A percentile compares a stretch with the other conserved stretches of the same genome.
These are phyloP conservation scores for Sclerotinia sclerotiorum DNA, from an alignment of 2,329 filamentous ascomycete species.

Conservation along the genomic window DNA sequence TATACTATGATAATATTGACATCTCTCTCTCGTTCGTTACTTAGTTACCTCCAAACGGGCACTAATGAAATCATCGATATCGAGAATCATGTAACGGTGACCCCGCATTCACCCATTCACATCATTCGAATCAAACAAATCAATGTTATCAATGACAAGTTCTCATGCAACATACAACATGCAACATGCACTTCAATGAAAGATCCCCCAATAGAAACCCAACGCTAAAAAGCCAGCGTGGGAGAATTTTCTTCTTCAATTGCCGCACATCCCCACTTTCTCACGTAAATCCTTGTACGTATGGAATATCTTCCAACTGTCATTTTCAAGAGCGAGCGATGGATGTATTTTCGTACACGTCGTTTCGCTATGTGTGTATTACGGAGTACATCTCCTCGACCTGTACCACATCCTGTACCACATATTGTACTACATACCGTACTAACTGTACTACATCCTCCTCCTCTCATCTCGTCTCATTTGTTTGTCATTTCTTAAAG, in stretches of 20 bases:
- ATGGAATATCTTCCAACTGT: neutral
- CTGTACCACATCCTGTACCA: neutral
- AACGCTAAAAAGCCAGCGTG: neutral
- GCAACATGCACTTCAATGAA: too few species aligned
- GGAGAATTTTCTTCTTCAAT: neutral
- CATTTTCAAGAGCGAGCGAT: neutral
- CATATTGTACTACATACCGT: too few species aligned
- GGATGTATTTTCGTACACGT: neutral
- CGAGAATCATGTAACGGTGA: neutral
- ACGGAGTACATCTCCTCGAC: neutral
- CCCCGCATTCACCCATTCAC: neutral
- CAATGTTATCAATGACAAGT: too few species aligned
- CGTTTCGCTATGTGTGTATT: neutral
- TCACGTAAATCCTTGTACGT: neutral
- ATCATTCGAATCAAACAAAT: neutral
- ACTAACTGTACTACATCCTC: too few species aligned
- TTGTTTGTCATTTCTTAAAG: neutral
- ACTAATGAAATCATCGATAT: neutral
- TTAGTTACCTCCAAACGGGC: neutral
- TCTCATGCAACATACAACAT: too few species aligned
- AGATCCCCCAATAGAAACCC: neutral
- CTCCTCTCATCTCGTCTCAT: neutral
- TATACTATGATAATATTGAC: too few species aligned
- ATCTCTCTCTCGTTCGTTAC: too few species aligned
- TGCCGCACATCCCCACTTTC: constrained; percentile 2